Conservation (phyloP, 805 yeast species). For the Starmerella floricola region DNA sequence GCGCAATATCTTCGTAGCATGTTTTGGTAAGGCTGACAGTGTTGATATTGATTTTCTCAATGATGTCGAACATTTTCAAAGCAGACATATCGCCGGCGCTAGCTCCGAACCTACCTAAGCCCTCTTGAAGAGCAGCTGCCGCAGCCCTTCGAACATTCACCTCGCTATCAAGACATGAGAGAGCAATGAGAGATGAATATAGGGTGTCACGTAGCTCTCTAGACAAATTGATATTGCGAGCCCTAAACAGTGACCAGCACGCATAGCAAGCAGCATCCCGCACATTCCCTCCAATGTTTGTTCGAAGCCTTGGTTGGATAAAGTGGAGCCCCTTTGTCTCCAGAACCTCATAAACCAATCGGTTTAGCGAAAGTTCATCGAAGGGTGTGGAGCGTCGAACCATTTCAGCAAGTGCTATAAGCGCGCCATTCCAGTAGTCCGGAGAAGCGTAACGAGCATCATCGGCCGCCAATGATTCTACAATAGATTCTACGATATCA, state of each 20-base stretch:
- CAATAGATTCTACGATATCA: conserved; percentile 28
- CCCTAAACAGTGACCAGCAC: conserved; percentile 61
- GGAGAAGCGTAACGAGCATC: conserved; percentile 6
- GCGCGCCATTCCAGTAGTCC: conserved; percentile 41
- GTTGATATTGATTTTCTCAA: conserved; percentile 48
- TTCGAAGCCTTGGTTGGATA: conserved; percentile 43
- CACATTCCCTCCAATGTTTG: conserved; percentile 51
- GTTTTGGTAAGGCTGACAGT: conserved; percentile 35
- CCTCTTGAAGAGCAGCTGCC: conserved; percentile 77
- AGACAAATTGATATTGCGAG: conserved; percentile 22
- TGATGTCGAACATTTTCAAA: conserved; percentile 30
- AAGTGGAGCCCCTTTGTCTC: conserved; percentile 38
- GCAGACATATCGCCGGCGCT: conserved; percentile 25
- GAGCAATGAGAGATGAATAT: conserved; percentile 35
- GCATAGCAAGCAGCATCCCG: conserved; percentile 79
- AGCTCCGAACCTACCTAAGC: conserved; percentile 61
- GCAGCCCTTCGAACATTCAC: conserved; percentile 67
- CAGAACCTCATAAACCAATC: conserved; percentile 28
- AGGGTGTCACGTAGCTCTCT: conserved; percentile 18
- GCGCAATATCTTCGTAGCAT: conserved; percentile 33
- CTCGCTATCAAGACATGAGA: conserved; percentile 60
- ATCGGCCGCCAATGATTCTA: conserved; percentile 21
- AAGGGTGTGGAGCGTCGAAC: conserved; percentile 22
- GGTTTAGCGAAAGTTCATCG: conserved; percentile 6
- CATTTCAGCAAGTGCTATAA: conserved; percentile 47